Evolutionary conservation across 257 asterid species (phyloP), one percentile per base, ranked within the genome.

Genomic region (Jacaranda copaia): DNA sequence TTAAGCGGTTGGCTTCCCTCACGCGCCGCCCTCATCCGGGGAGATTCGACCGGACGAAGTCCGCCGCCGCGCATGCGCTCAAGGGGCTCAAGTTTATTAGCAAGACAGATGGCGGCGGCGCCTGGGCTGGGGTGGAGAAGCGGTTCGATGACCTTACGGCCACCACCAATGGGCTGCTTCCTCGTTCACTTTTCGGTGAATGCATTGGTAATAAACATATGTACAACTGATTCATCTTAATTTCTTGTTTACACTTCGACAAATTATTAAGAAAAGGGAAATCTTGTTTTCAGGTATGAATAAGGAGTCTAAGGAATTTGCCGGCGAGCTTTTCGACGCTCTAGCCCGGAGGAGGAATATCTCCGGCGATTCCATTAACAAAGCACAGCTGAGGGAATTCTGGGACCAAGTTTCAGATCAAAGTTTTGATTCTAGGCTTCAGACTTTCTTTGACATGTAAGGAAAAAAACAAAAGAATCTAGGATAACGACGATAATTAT

Each of bases 381-480:
- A 88, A 82, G 72, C 74, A 3, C 96, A 91, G 85, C 87, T 94
- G 72, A 87, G 68, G 79, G 98, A 92, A 48, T 94, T 89, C 32
- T 94, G 99, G 99, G 96, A 92, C 0, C 99, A 91, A 84, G 77
- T 94, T 25, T 64, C 92, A 0, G 98, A 94, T 68, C 97, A 94
- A 77, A 94, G 98, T 42, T 94, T 94, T 70, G 99, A 94, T 80
- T 83, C 93, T 51, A 82, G 99, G 6, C 99, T 94, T 55, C 98
- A 92, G 70, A 94, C 98, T 3, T 94, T 94, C 83, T 94, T 94
- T 66, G 99, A 94, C 87, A 94, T 94, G 99, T 94, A 84, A 87
- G 83, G 1, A 15, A 4, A 11, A 39, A 13, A 61, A n/a, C 6
- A 38, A 5, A 14, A 14, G 46, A 61, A 52, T 36, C 7, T 70